Percentiles rank a stretch among this genome's conserved stretches.
These are phyloP conservation scores for Rhodotorula kratochvilovae DNA, from an alignment of 768 basidiomycete species.

Conservation along the genomic window DNA sequence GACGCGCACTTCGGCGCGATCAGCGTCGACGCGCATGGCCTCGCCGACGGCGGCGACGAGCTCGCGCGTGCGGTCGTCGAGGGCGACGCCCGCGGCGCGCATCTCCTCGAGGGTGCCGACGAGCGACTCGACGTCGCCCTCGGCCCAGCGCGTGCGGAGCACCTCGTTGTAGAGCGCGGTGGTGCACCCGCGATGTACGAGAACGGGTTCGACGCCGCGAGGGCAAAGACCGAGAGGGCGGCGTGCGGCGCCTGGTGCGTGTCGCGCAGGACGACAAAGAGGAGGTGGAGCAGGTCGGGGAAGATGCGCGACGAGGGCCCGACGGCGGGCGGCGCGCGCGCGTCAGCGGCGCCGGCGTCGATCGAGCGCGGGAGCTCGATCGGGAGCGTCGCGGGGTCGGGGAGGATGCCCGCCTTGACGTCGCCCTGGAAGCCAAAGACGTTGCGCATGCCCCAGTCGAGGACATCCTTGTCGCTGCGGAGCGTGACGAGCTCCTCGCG, in stretches of 20 bases:
- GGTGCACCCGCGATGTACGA: constrained; percentile 89
- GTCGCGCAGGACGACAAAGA: constrained; percentile 74
- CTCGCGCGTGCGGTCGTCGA: constrained; percentile 7
- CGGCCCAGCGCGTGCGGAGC: constrained; percentile 71
- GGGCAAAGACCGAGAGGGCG: constrained; percentile 73
- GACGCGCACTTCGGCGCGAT: constrained; percentile 16
- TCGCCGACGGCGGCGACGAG: constrained; percentile 24
- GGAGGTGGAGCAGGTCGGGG: constrained; percentile 58
- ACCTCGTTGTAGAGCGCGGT: constrained; percentile 83
- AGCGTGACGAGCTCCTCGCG: constrained; percentile 69
- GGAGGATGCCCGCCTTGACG: constrained; percentile 11
- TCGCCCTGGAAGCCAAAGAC: constrained; percentile 58
- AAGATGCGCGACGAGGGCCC: constrained; percentile 45
- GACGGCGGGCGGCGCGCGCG: background rate
- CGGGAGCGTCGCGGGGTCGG: constrained; percentile 6
- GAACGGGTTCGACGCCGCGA: constrained; percentile 65
- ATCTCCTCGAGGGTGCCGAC: constrained; percentile 64
- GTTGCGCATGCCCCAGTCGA: constrained; percentile 66
- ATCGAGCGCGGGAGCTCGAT: background rate
- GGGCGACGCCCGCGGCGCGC: constrained; percentile 7
- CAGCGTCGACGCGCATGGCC: constrained; percentile 16
- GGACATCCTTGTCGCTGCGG: constrained; percentile 62
- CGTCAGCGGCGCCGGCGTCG: background rate
- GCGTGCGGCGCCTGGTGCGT: constrained; percentile 73
- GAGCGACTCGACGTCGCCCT: constrained; percentile 24